Evolutionary conservation across 441 rosid genomes (phyloP), one percentile per base, ranked within the genome.

Genomic region (Arabidopsis lyrata): DNA sequence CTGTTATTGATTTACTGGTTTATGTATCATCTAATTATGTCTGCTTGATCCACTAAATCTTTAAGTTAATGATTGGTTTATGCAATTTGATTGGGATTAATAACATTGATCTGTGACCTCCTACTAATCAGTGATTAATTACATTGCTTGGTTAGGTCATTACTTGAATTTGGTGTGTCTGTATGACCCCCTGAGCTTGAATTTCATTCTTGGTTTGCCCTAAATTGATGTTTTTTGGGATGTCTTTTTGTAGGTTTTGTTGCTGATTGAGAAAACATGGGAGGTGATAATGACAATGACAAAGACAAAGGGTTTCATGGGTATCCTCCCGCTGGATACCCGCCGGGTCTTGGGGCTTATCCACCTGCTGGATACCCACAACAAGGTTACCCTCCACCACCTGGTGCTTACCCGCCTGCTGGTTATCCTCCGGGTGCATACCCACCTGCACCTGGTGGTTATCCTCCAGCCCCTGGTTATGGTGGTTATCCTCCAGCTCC

Each of bases 231-330:
- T 35, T 53, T 12, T 35, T 22, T 50, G 5, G 20, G 39, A 20
- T 58, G 1, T 45, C 15, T 3, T 34, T 9, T 14, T 16, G 60
- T 45, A 63, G 78, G 62, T 31, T 20, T 50, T 59, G 18, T 66
- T 42, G 48, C 12, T 64, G 67, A 77, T 50, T 63, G 18, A 69
- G 59, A 55, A 39, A 70, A 70, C 68, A 85, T 87, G 91, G 91
- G 87, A 68, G 89, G 83, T 52, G 91, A 86, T 15, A 48, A 83
- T n/a, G 81, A 77, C 58, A 85, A 75, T 52, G 91, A 86, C 24
- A 48, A 83, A 20, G 81, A 72, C 62, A 85, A 75, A 80, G 89
- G 89, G 16, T 80, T 85, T 44, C 57, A 70, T 66, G 80, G 82
- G 24, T 82, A 81, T 10, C 83, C 83, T 4, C 78, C 68, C 0